A percentile compares a stretch with the other conserved stretches of the same genome.
phyloP scores from a whole-genome alignment of 2,329 filamentous ascomycete species.

The Arachnomyces sp. region DNA sequence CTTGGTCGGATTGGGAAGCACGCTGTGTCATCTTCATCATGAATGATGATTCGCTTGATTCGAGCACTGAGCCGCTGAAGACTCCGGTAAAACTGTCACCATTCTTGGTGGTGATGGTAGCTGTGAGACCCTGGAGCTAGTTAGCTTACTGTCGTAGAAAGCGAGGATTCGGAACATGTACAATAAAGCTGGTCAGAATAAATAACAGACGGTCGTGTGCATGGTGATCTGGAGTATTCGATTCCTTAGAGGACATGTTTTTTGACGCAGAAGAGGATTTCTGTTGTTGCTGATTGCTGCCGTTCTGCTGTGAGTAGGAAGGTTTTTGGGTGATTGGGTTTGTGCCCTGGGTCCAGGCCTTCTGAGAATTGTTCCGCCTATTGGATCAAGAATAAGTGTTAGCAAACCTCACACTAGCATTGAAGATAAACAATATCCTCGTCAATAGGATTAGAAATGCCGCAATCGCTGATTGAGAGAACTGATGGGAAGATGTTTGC shows the following conservation, averaged over 20 bases:
- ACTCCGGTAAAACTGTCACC: conserved; percentile 57
- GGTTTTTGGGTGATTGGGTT: conserved; percentile 55
- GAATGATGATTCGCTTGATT: conserved; percentile 47
- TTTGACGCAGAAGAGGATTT: conserved; percentile 35
- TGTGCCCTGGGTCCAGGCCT: conserved; percentile 54
- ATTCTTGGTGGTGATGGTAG: conserved; percentile 50
- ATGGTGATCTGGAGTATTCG: conserved; percentile 49
- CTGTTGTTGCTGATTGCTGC: conserved; percentile 36
- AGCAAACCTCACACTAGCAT: conserved; percentile 13
- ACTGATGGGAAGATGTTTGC: not conserved
- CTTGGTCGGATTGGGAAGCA: conserved; percentile 28
- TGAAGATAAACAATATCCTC: not conserved
- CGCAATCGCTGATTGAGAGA: conserved; percentile 4
- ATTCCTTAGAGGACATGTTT: conserved; percentile 38
- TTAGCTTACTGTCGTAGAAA: conserved; percentile 13
- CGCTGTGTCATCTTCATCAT: conserved; percentile 60
- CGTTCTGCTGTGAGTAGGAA: conserved; percentile 47
- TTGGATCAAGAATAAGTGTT: conserved; percentile 14
- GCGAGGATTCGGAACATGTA: conserved; percentile 31
- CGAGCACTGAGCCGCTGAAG: conserved; percentile 50
- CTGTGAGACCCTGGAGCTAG: conserved; percentile 44
- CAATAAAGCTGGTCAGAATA: conserved; percentile 52
- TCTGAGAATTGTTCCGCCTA: conserved; percentile 48
- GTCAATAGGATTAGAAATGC: not conserved
- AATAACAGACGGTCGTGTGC: conserved; percentile 54